phyloP scores from a whole-genome alignment of 2,329 filamentous ascomycete genomes.

The Eurotiales sp. region DNA sequence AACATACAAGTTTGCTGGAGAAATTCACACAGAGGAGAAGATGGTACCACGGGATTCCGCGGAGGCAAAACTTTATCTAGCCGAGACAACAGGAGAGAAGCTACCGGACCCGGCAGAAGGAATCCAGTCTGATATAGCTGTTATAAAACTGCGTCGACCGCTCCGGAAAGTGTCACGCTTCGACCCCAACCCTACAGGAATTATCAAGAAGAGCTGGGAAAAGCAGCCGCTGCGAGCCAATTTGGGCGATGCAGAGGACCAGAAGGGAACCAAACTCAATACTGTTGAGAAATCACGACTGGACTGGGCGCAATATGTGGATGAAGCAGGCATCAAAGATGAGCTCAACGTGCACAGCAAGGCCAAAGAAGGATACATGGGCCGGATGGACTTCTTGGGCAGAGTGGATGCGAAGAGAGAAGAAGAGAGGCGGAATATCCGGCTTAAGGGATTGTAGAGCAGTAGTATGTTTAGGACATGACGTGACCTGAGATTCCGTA shows the following conservation, averaged over 20 bases:
- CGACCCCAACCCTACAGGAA: conserved; percentile 43
- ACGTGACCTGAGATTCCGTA: conserved; percentile 1
- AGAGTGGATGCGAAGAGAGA: conserved; percentile 55
- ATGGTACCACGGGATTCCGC: conserved; percentile 51
- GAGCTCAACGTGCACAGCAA: conserved; percentile 60
- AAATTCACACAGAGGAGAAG: conserved; percentile 53
- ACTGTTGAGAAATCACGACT: conserved; percentile 63
- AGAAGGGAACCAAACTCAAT: conserved; percentile 58
- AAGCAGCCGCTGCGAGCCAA: conserved; percentile 27
- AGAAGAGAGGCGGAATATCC: conserved; percentile 52
- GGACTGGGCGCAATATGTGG: conserved; percentile 63
- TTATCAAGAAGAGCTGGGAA: conserved; percentile 43
- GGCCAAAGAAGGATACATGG: conserved; percentile 59
- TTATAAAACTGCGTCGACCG: conserved; percentile 33
- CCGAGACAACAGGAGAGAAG: conserved; percentile 35
- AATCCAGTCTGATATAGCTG: conserved; percentile 18
- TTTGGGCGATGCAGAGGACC: conserved; percentile 25
- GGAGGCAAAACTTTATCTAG: conserved; percentile 53
- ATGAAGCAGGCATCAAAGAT: conserved; percentile 57
- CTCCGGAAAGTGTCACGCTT: conserved; percentile 44
- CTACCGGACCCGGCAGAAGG: conserved; percentile 24
- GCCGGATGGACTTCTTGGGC: conserved; percentile 60
- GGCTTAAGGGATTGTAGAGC: conserved; percentile 40
- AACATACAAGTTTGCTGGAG: conserved; percentile 56
- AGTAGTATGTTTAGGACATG: not conserved